Conservation (phyloP, 2,329 filamentous ascomycete species). For the Rosellinia necatrix region DNA sequence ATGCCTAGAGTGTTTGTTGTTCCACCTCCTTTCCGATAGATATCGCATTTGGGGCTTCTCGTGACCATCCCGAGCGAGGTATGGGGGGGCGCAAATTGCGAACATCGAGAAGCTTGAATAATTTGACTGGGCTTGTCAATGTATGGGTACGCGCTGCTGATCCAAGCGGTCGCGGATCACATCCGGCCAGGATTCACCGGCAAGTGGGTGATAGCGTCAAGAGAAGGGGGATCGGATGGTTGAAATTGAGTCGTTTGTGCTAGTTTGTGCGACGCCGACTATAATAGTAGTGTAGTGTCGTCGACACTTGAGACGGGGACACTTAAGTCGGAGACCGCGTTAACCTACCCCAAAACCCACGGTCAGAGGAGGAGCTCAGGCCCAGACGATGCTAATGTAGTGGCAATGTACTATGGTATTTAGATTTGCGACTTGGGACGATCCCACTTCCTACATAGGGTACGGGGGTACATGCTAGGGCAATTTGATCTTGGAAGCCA, state of each 20-base stretch:
- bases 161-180: constrained; percentile 34
- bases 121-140: constrained; percentile 20
- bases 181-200: constrained; percentile 32
- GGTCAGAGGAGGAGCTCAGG: too few relatives aligned
- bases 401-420: constrained; percentile 1
- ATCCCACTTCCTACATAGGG: constrained; percentile 6
- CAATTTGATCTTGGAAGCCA: constrained; percentile 3
- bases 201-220: constrained; percentile 7
- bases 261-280: too few relatives aligned
- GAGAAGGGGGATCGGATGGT: constrained; percentile 1
- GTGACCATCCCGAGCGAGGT: not conserved
- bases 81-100: constrained; percentile 22
- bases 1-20: not conserved
- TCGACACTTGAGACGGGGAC: not conserved
- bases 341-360: constrained; percentile 2
- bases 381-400: constrained; percentile 21
- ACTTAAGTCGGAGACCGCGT: too few relatives aligned
- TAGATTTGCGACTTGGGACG: too few relatives aligned
- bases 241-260: constrained; percentile 4
- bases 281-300: not conserved
- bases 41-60: not conserved
- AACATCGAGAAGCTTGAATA: not conserved
- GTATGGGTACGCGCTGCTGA: constrained; percentile 27
- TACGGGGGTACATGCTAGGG: too few relatives aligned
- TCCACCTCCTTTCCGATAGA: not conserved